Conservation (phyloP, 2,329 filamentous ascomycete species). For the Rhinocladiella similis region DNA sequence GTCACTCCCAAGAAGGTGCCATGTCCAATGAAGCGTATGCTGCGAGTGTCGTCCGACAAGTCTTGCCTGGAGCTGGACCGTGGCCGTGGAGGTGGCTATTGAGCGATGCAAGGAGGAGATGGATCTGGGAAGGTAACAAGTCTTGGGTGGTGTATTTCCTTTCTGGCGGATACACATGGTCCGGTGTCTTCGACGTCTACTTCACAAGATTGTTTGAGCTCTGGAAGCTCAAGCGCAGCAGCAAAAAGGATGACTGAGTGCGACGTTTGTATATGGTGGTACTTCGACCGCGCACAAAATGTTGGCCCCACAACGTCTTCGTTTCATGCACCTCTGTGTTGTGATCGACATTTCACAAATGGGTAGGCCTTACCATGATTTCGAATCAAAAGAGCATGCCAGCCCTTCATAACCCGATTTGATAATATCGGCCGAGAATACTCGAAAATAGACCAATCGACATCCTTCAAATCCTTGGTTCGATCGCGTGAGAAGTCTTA, state of each 20-base stretch:
- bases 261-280: neutral
- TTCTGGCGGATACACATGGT: constrained; percentile 22
- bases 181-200: constrained; percentile 21
- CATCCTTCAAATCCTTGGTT: too few species aligned
- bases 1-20: constrained; percentile 24
- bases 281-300: neutral
- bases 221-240: constrained; percentile 15
- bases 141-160: constrained; percentile 24
- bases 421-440: too few species aligned
- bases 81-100: constrained; percentile 28
- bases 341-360: too few species aligned
- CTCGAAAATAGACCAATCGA: too few species aligned
- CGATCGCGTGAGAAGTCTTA: too few species aligned
- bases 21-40: constrained; percentile 25
- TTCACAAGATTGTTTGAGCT: constrained; percentile 20
- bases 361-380: too few species aligned
- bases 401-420: too few species aligned
- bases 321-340: too few species aligned
- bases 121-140: constrained; percentile 27
- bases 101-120: constrained; percentile 23
- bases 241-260: constrained; percentile 1
- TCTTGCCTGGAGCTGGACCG: constrained; percentile 24
- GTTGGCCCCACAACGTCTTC: too few species aligned
- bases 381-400: too few species aligned
- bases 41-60: constrained; percentile 23